Conservation (phyloP, 768 basidiomycete genomes). For the Thelephora ganbajun region DNA sequence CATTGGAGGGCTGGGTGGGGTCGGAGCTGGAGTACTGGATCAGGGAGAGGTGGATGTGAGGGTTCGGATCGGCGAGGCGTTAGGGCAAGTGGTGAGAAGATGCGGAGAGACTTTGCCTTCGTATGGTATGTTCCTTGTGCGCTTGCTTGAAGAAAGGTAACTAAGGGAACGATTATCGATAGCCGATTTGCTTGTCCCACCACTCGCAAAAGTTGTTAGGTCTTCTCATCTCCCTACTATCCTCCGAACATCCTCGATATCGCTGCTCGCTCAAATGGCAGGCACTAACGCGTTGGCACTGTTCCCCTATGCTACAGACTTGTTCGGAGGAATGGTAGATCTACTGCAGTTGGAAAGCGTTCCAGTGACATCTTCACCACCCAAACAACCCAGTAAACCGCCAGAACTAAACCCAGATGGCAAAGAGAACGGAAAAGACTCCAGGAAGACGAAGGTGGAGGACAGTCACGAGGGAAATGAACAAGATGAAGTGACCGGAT, state of each 20-base stretch:
- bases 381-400: neutral
- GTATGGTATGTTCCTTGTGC: conserved; percentile 37
- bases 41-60: conserved; percentile 60
- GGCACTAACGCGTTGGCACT: conserved; percentile 50
- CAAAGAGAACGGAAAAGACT: neutral
- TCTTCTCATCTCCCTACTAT: conserved; percentile 49
- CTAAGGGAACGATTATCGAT: neutral
- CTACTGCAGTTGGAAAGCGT: conserved; percentile 54
- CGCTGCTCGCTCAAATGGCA: conserved; percentile 63
- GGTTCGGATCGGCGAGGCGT: conserved; percentile 73
- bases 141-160: neutral
- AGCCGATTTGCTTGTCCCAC: conserved; percentile 66
- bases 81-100: conserved; percentile 61
- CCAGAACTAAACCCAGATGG: conserved; percentile 1
- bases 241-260: conserved; percentile 53
- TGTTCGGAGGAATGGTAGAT: conserved; percentile 60
- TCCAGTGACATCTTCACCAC: conserved; percentile 11
- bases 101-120: conserved; percentile 54
- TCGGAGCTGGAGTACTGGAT: conserved; percentile 29
- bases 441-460: conserved; percentile 4
- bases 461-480: conserved; percentile 7
- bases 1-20: conserved; percentile 33
- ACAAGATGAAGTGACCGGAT: conserved; percentile 1
- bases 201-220: conserved; percentile 51
- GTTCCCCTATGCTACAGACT: conserved; percentile 43